Conservation (phyloP, 345 rosid species). For the Litchi chinensis region DNA sequence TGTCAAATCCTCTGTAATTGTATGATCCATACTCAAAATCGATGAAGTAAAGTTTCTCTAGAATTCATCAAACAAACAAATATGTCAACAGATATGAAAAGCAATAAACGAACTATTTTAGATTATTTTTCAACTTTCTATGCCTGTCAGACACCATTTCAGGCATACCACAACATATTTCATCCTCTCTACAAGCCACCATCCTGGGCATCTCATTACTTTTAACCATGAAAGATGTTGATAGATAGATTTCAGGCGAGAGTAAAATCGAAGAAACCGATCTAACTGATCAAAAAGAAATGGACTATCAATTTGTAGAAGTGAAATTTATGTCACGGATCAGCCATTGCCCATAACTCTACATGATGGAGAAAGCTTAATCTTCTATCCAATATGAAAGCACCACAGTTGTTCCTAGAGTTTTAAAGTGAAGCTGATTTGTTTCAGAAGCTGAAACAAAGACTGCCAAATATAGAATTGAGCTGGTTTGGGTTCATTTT, state of each 20-base stretch:
- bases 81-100: constrained; percentile 19
- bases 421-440: background rate
- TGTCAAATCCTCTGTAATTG: constrained; percentile 90
- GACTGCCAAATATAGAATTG: background rate
- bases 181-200: background rate
- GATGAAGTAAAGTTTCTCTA: constrained; percentile 85
- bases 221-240: background rate
- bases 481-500: background rate
- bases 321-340: background rate
- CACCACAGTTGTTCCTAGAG: background rate
- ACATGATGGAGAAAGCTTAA: background rate
- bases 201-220: background rate
- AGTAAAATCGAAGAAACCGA: background rate
- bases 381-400: background rate
- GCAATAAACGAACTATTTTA: constrained; percentile 1
- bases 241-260: background rate
- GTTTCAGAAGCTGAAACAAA: background rate
- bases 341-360: background rate
- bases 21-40: constrained; percentile 97
- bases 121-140: background rate
- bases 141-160: constrained; percentile 13
- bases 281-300: background rate
- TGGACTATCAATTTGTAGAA: background rate
- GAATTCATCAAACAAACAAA: constrained; percentile 22
- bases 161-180: background rate